Base-by-base conservation (phyloP, 176 grass and related monocot genomes). In the Hsuehochloa calcarea region DNA sequence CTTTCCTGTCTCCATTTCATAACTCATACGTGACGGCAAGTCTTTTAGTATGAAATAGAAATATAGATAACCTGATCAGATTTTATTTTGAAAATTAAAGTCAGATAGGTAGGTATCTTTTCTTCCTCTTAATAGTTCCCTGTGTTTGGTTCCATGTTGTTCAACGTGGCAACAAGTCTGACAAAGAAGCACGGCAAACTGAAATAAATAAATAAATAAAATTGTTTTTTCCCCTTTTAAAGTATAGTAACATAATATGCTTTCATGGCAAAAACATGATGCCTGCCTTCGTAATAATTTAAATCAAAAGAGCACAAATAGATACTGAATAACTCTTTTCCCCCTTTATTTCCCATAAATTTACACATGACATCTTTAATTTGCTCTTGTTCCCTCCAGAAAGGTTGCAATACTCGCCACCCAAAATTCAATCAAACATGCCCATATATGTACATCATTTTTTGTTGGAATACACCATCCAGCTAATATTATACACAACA, bases 81-180 rank as follows among this genome's bases (percentile, higher is more conserved):
- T 59, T 66, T 64, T 74, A 20, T 20, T 72, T 40, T 31, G 26
- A 13, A 41, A 77, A 86, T 1, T 47, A 11, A 63, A 68, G 65
- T 73, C 66, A 72, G 78, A 72, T 59, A 58, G 66, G 10, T 59
- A 58, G 66, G 10, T 8, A 29, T 14, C 5, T 51, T 70, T 54
- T 52, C 20, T 26, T 70, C 14, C 4, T 26, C 19, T 8, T 58
- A 39, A 55, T 46, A 20, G 11, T 25, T 25, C 63, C 37, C 11
- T 34, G 11, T 51, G 16, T 26, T 23, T 82, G 43, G 55, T 82
- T 78, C 38, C 62, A 39, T 56, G 61, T 60, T 43, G 62, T 63
- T 75, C 31, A 70, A 89, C 84, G 79, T 90, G 84, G 73, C 67
- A 41, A 29, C 84, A 79, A 50, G 88, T 83, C 49, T 19, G 82